Percentiles rank a stretch among this genome's conserved stretches.
Evolutionary conservation across 176 grass and related monocot genomes (phyloP).

Genomic region (Eragrostis curvula): DNA sequence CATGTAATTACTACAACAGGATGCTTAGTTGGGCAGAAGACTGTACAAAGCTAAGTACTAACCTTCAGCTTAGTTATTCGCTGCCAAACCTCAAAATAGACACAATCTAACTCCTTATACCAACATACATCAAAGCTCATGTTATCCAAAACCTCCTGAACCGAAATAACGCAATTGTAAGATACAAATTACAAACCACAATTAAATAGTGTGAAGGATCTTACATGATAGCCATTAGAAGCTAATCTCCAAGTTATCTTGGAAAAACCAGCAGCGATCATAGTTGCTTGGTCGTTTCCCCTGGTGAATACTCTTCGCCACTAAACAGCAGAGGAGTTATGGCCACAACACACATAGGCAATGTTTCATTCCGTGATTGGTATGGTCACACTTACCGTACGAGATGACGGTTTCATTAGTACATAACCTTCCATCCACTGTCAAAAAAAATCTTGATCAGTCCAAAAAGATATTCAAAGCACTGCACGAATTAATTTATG

Average conservation of each 20-base stretch:
- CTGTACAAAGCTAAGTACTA: not conserved
- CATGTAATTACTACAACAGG: too few relatives aligned
- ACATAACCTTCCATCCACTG: constrained; percentile 38
- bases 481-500: not conserved
- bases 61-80: not conserved
- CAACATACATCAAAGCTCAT: not conserved
- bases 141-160: not conserved
- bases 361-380: too few relatives aligned
- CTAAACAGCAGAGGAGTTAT: not conserved
- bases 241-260: not conserved
- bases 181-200: not conserved
- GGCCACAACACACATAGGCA: not conserved
- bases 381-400: constrained; percentile 19
- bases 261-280: not conserved
- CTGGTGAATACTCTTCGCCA: not conserved
- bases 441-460: not conserved
- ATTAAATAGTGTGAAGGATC: not conserved
- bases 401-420: not conserved
- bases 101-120: not conserved
- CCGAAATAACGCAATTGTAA: not conserved
- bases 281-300: constrained; percentile 11
- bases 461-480: not conserved
- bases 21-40: too few relatives aligned
- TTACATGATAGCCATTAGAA: not conserved
- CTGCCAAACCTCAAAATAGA: constrained; percentile 23